Conservation (phyloP, 805 yeast genomes). For the Lipomyces mesembrius region DNA sequence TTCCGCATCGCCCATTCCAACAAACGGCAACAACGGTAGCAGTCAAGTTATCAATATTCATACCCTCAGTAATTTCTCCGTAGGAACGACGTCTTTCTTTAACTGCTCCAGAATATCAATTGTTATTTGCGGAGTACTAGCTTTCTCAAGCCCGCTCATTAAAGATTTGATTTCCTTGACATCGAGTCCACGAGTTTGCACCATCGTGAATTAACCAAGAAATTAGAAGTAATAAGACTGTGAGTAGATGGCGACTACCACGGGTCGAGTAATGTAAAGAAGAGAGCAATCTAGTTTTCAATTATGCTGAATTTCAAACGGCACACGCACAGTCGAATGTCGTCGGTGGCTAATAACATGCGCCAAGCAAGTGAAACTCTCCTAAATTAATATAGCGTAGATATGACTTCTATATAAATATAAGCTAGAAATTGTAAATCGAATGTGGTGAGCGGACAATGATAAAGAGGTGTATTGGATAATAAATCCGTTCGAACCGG, state of each 20-base stretch:
- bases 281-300: not conserved
- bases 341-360: not conserved
- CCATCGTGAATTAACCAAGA: not conserved
- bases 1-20: not conserved
- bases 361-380: not conserved
- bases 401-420: not conserved
- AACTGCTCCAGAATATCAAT: constrained; percentile 67
- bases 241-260: not conserved
- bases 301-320: not conserved
- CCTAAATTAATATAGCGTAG: not conserved
- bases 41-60: constrained; percentile 28
- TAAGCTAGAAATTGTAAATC: no score
- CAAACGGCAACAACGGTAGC: not conserved
- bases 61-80: constrained; percentile 77
- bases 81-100: constrained; percentile 75
- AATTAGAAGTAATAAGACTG: not conserved
- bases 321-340: not conserved
- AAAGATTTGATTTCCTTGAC: constrained; percentile 65
- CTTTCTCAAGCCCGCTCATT: constrained; percentile 74
- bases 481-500: no score
- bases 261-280: not conserved
- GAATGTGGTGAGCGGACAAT: no score
- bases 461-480: no score
- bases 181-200: constrained; percentile 16
- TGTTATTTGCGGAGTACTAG: constrained; percentile 65